Percentiles rank a stretch among this genome's conserved stretches.
Conservation (phyloP, 371 early-diverging fungal species). For the Blakeslea trispora region DNA sequence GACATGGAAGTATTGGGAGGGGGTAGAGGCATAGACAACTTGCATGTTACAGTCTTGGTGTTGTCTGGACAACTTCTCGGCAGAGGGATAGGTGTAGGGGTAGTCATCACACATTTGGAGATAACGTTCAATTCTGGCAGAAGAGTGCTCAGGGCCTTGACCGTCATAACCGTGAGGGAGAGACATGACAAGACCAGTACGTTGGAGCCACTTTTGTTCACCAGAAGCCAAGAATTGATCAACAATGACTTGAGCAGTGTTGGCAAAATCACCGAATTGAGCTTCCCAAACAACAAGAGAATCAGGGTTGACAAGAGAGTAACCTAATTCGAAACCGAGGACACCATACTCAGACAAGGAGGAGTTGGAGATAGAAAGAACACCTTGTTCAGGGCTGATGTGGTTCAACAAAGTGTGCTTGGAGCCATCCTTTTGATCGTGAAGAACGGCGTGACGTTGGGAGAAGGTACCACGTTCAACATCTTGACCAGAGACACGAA, state of each 20-base stretch:
- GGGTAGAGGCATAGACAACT: conserved; percentile 93
- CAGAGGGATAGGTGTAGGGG: conserved; percentile 82
- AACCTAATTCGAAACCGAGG: conserved; percentile 96
- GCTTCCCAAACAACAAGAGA: conserved; percentile 96
- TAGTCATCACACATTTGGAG: conserved; percentile 94
- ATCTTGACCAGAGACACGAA: conserved; percentile 72
- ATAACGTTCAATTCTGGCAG: conserved; percentile 93
- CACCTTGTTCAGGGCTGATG: conserved; percentile 81
- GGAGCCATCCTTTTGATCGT: conserved; percentile 83
- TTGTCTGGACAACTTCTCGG: conserved; percentile 82
- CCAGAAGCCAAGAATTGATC: conserved; percentile 96
- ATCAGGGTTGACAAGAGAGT: conserved; percentile 92
- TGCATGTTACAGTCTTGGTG: conserved; percentile 98
- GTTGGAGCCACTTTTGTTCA: conserved; percentile 97
- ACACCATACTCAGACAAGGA: conserved; percentile 95
- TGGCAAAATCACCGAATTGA: conserved; percentile 98
- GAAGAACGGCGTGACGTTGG: conserved; percentile 94
- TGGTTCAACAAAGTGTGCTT: conserved; percentile 81
- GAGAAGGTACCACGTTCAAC: conserved; percentile 98
- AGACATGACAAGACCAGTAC: conserved; percentile 88
- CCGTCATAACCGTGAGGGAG: conserved; percentile 98
- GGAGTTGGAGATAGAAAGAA: conserved; percentile 91
- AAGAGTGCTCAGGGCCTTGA: conserved; percentile 97
- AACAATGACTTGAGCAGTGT: conserved; percentile 95
- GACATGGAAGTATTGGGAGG: conserved; percentile 96